These are phyloP conservation scores for Hypoxylon subgilvum DNA, from an alignment of 495 filamentous ascomycete genomes.

Conservation along the genomic window DNA sequence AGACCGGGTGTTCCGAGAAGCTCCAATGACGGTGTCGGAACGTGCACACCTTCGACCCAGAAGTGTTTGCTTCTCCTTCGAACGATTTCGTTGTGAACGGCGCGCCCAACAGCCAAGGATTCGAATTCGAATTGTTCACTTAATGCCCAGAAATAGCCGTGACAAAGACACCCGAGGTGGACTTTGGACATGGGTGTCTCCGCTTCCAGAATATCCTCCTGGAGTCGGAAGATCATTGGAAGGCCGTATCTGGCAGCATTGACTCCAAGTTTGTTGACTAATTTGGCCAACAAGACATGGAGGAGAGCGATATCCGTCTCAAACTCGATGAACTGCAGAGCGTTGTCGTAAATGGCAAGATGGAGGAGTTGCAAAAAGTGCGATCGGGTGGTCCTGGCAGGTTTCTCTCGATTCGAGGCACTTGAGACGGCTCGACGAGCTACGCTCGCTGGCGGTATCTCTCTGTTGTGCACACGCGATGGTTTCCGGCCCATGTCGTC, in stretches of 20 bases:
- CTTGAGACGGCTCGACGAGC: constrained; percentile 73
- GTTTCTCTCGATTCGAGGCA: constrained; percentile 64
- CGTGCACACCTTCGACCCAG: constrained; percentile 76
- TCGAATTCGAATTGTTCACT: constrained; percentile 80
- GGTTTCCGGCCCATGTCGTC: constrained; percentile 58
- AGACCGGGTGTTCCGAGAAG: constrained; percentile 54
- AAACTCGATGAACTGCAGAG: constrained; percentile 69
- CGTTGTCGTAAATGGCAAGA: constrained; percentile 84
- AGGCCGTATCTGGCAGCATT: constrained; percentile 79
- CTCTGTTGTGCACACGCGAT: constrained; percentile 44
- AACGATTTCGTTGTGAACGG: constrained; percentile 75
- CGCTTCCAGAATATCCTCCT: constrained; percentile 76
- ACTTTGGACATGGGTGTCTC: constrained; percentile 69
- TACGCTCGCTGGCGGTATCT: constrained; percentile 39
- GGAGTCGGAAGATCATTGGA: constrained; percentile 85
- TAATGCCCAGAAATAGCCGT: constrained; percentile 84
- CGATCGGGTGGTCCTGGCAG: constrained; percentile 59
- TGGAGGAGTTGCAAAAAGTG: constrained; percentile 85
- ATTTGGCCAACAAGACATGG: constrained; percentile 72
- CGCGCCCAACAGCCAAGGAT: constrained; percentile 65
- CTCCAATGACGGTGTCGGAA: constrained; percentile 67
- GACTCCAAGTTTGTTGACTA: constrained; percentile 79
- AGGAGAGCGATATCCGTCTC: constrained; percentile 76
- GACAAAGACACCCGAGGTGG: constrained; percentile 79
- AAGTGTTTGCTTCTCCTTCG: constrained; percentile 71